Percentiles rank a stretch among this genome's conserved stretches.
These are phyloP conservation scores for Globisporangium radiosum DNA, from an alignment of 352 stramenopile genomes.

Conservation along the genomic window DNA sequence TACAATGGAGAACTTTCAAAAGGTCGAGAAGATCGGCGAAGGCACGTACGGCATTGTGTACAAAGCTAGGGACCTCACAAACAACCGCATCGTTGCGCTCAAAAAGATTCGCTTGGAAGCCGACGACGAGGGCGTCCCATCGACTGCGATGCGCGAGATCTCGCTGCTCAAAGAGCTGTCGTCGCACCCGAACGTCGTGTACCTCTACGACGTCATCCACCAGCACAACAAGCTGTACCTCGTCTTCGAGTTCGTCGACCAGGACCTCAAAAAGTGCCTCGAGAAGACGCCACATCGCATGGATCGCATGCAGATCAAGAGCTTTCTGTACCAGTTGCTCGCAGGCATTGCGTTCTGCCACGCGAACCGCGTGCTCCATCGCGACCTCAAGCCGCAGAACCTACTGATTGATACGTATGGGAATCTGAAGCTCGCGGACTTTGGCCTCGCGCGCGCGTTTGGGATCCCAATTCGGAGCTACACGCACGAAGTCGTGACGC, in stretches of 20 bases:
- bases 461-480: constrained; percentile 84
- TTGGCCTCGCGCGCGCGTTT: constrained; percentile 88
- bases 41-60: constrained; percentile 97
- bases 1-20: constrained; percentile 81
- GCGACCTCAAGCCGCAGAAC: constrained; percentile 98
- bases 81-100: constrained; percentile 90
- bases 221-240: constrained; percentile 85
- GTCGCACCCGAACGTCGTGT: constrained; percentile 93
- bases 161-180: constrained; percentile 92
- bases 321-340: constrained; percentile 77
- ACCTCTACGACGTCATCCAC: constrained; percentile 78
- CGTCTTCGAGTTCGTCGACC: constrained; percentile 85
- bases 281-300: constrained; percentile 90
- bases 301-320: constrained; percentile 78
- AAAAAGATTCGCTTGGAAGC: constrained; percentile 90
- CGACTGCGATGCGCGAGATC: constrained; percentile 97
- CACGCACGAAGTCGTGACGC: constrained; percentile 93
- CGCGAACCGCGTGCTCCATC: constrained; percentile 94
- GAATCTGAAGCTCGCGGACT: constrained; percentile 90
- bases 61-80: constrained; percentile 90
- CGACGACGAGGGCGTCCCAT: constrained; percentile 97
- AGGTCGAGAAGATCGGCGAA: constrained; percentile 87
- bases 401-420: constrained; percentile 85
- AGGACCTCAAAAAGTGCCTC: constrained; percentile 86
- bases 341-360: constrained; percentile 93